Conservation (phyloP, 495 filamentous ascomycete genomes). For the Tuber melanosporum region DNA sequence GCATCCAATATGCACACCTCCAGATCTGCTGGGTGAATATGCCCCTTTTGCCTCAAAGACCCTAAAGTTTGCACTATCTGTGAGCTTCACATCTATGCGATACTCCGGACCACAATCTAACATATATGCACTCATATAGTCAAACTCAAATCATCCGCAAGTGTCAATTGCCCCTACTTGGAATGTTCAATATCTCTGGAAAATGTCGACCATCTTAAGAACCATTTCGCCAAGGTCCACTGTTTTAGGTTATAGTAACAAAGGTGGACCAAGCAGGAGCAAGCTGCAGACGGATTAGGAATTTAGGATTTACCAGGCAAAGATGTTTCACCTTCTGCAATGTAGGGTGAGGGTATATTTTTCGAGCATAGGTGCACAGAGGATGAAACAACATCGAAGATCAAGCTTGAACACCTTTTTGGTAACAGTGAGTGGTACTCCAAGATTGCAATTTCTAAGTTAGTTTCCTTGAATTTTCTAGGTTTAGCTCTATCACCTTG, state of each 20-base stretch:
- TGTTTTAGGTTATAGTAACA: background rate
- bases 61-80: background rate
- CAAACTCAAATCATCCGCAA: background rate
- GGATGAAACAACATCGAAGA: background rate
- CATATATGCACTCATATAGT: background rate
- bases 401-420: background rate
- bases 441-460: background rate
- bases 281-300: background rate
- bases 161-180: background rate
- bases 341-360: background rate
- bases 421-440: background rate
- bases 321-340: background rate
- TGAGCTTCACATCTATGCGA: background rate
- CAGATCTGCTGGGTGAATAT: background rate
- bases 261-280: background rate
- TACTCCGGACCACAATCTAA: background rate
- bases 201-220: background rate
- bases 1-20: background rate
- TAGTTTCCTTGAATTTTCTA: background rate
- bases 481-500: background rate
- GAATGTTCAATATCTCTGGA: background rate
- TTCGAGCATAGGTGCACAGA: background rate
- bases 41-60: background rate
- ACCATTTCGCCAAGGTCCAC: background rate
- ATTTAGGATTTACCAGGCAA: background rate